phyloP scores from a whole-genome alignment of 306 rosid genomes.

The Lupinus albus region DNA sequence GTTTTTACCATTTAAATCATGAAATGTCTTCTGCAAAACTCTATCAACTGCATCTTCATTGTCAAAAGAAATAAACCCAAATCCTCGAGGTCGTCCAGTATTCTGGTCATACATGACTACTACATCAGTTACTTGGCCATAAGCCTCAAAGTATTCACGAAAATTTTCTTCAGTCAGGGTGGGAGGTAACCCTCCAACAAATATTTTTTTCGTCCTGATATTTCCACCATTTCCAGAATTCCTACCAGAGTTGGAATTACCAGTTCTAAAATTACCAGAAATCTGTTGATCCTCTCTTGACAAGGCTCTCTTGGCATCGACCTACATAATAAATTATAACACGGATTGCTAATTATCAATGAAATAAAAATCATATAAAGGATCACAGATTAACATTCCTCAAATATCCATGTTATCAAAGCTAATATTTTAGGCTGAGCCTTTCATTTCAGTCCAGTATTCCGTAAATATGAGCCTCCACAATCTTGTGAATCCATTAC shows the following conservation, averaged over 20 bases:
- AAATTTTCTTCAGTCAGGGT: slow-evolving; percentile 86
- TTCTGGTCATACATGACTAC: slow-evolving; percentile 98
- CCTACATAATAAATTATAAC: slow-evolving; percentile 62
- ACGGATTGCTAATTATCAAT: slow-evolving; percentile 22
- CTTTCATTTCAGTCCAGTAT: neutral
- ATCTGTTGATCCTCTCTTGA: slow-evolving; percentile 97
- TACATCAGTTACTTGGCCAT: slow-evolving; percentile 89
- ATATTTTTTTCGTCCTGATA: slow-evolving; percentile 87
- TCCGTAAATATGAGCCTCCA: neutral
- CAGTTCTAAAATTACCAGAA: slow-evolving; percentile 67
- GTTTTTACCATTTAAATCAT: slow-evolving; percentile 94
- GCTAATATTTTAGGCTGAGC: neutral
- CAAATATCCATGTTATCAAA: slow-evolving; percentile 10
- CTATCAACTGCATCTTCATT: slow-evolving; percentile 93
- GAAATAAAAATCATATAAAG: slow-evolving; percentile 1
- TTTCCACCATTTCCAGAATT: slow-evolving; percentile 81
- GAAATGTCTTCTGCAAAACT: slow-evolving; percentile 92
- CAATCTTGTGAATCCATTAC: neutral
- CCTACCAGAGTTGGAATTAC: slow-evolving; percentile 64
- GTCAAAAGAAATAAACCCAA: slow-evolving; percentile 96
- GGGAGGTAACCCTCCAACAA: slow-evolving; percentile 97
- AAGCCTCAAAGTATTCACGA: slow-evolving; percentile 81
- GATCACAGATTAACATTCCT: slow-evolving; percentile 12
- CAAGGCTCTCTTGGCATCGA: slow-evolving; percentile 95
- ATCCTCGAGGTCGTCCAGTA: slow-evolving; percentile 97